Conservation (phyloP, 179 eudicot species). For the Beta macrorhiza region DNA sequence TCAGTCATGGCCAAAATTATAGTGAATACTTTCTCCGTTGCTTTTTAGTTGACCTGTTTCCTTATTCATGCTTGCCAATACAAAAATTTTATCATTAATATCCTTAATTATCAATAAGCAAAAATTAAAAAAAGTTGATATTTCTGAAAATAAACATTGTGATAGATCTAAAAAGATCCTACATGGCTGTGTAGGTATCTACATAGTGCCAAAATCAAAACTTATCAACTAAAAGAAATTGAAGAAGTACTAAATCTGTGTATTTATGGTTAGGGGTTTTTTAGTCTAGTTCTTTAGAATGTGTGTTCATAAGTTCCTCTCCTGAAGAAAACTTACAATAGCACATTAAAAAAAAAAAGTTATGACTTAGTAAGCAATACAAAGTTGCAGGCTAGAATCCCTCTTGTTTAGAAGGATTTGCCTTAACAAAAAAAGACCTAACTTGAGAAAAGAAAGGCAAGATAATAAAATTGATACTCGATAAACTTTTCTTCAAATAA, state of each 20-base stretch:
- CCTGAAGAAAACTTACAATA: background rate
- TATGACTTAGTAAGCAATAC: background rate
- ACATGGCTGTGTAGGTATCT: too few species aligned
- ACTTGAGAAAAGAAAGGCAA: background rate
- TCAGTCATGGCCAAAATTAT: too few species aligned
- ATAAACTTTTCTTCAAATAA: background rate
- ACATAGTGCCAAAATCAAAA: too few species aligned
- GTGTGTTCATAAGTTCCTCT: background rate
- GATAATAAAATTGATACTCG: background rate
- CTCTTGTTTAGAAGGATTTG: background rate
- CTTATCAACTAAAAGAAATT: too few species aligned
- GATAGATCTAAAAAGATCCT: background rate
- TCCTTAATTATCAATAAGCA: too few species aligned
- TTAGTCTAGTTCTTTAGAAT: background rate
- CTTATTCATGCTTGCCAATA: too few species aligned
- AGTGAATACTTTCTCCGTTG: background rate
- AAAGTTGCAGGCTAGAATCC: background rate
- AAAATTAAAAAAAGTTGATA: too few species aligned
- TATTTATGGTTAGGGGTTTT: too few species aligned
- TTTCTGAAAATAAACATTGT: too few species aligned
- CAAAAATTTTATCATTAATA: too few species aligned
- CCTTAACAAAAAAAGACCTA: background rate
- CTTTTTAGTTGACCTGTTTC: background rate
- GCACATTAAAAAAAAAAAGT: too few species aligned
- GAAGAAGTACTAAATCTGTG: too few species aligned